These are phyloP conservation scores for Moelleriella libera DNA, from an alignment of 2,329 filamentous ascomycete genomes.

Conservation along the genomic window DNA sequence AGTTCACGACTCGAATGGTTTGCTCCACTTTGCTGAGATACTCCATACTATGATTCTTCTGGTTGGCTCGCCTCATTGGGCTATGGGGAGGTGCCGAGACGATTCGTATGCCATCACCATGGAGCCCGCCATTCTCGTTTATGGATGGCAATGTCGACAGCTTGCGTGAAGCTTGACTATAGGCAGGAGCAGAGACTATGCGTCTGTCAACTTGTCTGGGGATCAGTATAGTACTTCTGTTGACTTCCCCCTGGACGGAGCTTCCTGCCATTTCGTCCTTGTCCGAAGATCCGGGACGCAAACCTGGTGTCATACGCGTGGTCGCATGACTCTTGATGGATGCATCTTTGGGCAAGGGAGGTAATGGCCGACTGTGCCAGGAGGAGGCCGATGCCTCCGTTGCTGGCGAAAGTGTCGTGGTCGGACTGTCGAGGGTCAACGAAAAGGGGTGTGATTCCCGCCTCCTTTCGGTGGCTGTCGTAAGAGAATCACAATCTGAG, in stretches of 20 bases:
- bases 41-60: conserved; percentile 23
- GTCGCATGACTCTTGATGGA: conserved; percentile 8
- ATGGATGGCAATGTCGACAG: conserved; percentile 32
- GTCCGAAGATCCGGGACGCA: conserved; percentile 12
- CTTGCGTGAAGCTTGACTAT: conserved; percentile 24
- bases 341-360: conserved; percentile 27
- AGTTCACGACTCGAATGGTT: conserved; percentile 41
- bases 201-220: conserved; percentile 27
- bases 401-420: conserved; percentile 11
- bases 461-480: conserved; percentile 16
- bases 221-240: conserved; percentile 15
- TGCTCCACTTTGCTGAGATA: conserved; percentile 31
- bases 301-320: conserved; percentile 8
- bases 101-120: conserved; percentile 25
- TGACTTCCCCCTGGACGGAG: conserved; percentile 10
- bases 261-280: conserved; percentile 9
- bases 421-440: conserved; percentile 21
- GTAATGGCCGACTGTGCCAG: conserved; percentile 36
- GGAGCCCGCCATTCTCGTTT: conserved; percentile 22
- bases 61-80: conserved; percentile 13
- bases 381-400: conserved; percentile 16
- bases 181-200: conserved; percentile 35
- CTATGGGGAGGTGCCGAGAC: conserved; percentile 31
- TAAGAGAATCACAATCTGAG: conserved; percentile 16
- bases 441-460: conserved; percentile 27